phyloP scores from a whole-genome alignment of 352 stramenopile species.

The Pseudoperonospora humuli region DNA sequence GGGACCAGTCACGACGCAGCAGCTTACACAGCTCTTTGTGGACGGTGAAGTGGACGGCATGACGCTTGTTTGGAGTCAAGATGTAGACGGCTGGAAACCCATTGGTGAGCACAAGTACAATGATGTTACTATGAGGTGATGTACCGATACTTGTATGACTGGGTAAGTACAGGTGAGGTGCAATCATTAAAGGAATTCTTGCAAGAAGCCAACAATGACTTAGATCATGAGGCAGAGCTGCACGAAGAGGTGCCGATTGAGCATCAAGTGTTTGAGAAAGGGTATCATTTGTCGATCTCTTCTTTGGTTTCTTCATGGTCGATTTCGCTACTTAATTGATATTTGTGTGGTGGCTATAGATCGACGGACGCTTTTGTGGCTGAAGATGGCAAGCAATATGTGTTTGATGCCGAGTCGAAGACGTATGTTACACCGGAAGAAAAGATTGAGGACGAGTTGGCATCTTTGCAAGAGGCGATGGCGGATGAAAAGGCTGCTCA shows the following conservation, averaged over 20 bases:
- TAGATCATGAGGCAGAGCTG: slow-evolving; percentile 45
- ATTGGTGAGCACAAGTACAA: slow-evolving; percentile 28
- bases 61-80: slow-evolving; percentile 58
- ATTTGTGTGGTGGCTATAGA: slow-evolving; percentile 12
- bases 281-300: slow-evolving; percentile 16
- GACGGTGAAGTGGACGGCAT: slow-evolving; percentile 62
- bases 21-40: slow-evolving; percentile 52
- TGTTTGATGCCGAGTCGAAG: slow-evolving; percentile 59
- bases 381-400: slow-evolving; percentile 62
- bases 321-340: background rate
- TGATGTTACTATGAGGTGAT: background rate
- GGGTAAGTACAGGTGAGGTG: slow-evolving; percentile 39
- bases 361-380: slow-evolving; percentile 40
- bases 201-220: slow-evolving; percentile 57
- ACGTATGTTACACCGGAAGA: slow-evolving; percentile 64
- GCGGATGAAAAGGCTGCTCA: slow-evolving; percentile 11
- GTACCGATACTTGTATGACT: background rate
- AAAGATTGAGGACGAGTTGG: slow-evolving; percentile 66
- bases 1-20: slow-evolving; percentile 43
- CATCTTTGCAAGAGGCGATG: slow-evolving; percentile 42
- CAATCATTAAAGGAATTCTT: slow-evolving; percentile 56
- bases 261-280: slow-evolving; percentile 50
- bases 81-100: slow-evolving; percentile 45
- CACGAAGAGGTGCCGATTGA: slow-evolving; percentile 34
- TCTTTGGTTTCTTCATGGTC: background rate